Percentiles rank a stretch among this genome's conserved stretches.
phyloP scores from a whole-genome alignment of 305 asterid species.

The Fraxinus xanthoxyloides region DNA sequence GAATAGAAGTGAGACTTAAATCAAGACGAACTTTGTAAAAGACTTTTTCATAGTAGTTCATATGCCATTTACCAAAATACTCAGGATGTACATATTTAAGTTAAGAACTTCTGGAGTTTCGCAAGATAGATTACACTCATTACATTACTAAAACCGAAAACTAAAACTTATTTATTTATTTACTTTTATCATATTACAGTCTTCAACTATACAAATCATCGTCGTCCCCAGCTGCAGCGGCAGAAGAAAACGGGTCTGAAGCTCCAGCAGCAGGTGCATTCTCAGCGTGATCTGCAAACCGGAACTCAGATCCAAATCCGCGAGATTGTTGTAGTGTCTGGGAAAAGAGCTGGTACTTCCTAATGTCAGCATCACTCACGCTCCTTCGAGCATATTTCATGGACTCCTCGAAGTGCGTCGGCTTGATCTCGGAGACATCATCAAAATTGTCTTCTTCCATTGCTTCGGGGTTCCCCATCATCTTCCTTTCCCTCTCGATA shows the following conservation, averaged over 20 bases:
- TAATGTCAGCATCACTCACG: constrained; percentile 45
- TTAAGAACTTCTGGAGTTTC: neutral
- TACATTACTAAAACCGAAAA: neutral
- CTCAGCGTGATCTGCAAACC: constrained; percentile 28
- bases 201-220: constrained; percentile 43
- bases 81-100: neutral
- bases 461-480: constrained; percentile 35
- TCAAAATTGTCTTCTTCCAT: constrained; percentile 42
- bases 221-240: constrained; percentile 28
- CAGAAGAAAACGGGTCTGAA: constrained; percentile 39
- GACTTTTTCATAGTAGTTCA: neutral
- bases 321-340: constrained; percentile 49
- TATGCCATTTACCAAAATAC: neutral
- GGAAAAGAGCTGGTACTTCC: constrained; percentile 48
- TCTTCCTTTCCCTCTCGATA: constrained; percentile 41
- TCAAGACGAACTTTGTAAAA: neutral
- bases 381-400: constrained; percentile 46
- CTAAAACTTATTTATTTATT: neutral
- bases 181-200: neutral
- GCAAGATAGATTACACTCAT: neutral
- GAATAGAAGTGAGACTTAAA: neutral
- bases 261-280: constrained; percentile 23
- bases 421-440: constrained; percentile 44
- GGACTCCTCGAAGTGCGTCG: constrained; percentile 44
- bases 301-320: constrained; percentile 37